These are phyloP conservation scores for Berkeleyomyces rouxiae DNA, from an alignment of 2,329 filamentous ascomycete genomes.

Conservation along the genomic window DNA sequence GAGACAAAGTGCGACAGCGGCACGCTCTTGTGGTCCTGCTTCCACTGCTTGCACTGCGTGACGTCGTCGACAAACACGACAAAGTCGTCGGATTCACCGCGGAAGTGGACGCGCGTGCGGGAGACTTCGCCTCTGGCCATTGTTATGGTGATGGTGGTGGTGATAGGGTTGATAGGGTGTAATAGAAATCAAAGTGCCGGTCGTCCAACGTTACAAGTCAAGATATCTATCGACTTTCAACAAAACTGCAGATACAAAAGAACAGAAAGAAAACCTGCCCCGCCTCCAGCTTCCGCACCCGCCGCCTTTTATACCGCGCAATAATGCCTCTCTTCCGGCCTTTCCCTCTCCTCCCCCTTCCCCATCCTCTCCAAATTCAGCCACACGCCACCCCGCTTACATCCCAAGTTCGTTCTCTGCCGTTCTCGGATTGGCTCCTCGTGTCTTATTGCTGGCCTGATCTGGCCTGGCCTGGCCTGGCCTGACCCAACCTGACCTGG, in stretches of 20 bases:
- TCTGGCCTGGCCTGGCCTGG: neutral
- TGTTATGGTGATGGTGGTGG: conserved; percentile 18
- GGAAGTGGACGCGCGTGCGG: conserved; percentile 70
- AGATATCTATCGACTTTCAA: no score
- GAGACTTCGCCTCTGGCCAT: conserved; percentile 58
- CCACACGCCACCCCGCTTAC: neutral
- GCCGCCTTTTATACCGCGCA: neutral
- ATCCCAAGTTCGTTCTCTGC: neutral
- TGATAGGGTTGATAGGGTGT: neutral
- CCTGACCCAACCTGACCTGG: neutral
- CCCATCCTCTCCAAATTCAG: conserved; percentile 1
- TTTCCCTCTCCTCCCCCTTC: neutral
- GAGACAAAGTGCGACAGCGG: conserved; percentile 74
- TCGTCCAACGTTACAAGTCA: no score
- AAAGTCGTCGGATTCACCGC: conserved; percentile 48
- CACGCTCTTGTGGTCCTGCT: conserved; percentile 51
- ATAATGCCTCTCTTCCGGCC: neutral
- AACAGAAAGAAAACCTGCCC: neutral
- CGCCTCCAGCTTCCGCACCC: neutral
- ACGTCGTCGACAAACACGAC: conserved; percentile 42
- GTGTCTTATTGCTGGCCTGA: neutral
- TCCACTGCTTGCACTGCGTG: conserved; percentile 63
- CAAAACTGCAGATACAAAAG: neutral
- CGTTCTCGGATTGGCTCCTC: neutral
- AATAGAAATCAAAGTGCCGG: no score